Evolutionary conservation across 305 asterid species (phyloP).

Genomic region (Solanum chacoense): DNA sequence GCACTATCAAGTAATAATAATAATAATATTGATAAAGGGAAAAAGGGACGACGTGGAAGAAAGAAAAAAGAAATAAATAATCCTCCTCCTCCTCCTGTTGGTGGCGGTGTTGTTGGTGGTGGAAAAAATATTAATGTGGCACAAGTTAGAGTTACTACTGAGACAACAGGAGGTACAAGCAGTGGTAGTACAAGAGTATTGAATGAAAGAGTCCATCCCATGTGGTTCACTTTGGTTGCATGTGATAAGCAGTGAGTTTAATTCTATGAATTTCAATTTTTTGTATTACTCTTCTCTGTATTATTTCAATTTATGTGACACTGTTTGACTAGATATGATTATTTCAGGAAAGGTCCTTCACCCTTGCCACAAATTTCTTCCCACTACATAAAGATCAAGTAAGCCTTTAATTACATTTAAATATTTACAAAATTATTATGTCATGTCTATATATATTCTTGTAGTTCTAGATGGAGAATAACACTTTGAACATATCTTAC

Average conservation of each 20-base stretch:
- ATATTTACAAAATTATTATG: not conserved
- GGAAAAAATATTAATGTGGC: not conserved
- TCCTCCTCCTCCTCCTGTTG: not conserved
- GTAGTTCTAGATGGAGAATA: too few species aligned
- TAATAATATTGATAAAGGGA: not conserved
- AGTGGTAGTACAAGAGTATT: not conserved
- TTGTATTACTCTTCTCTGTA: not conserved
- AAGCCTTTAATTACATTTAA: not conserved
- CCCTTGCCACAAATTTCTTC: constrained; percentile 5
- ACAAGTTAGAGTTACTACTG: not conserved
- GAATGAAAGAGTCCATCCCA: not conserved
- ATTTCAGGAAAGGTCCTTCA: not conserved
- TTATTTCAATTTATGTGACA: not conserved
- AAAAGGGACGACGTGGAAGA: not conserved
- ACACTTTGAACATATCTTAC: too few species aligned
- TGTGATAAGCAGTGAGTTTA: constrained; percentile 7
- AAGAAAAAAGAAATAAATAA: not conserved
- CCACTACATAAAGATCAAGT: constrained; percentile 9
- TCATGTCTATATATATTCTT: not conserved
- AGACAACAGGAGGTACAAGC: not conserved
- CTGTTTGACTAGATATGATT: not conserved
- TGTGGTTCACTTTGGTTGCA: constrained; percentile 19
- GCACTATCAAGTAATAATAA: not conserved
- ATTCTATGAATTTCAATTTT: not conserved
- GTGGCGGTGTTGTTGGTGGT: not conserved